These are phyloP conservation scores for Umbelopsis sp. DNA, from an alignment of 371 early-diverging fungal genomes.

Conservation along the genomic window DNA sequence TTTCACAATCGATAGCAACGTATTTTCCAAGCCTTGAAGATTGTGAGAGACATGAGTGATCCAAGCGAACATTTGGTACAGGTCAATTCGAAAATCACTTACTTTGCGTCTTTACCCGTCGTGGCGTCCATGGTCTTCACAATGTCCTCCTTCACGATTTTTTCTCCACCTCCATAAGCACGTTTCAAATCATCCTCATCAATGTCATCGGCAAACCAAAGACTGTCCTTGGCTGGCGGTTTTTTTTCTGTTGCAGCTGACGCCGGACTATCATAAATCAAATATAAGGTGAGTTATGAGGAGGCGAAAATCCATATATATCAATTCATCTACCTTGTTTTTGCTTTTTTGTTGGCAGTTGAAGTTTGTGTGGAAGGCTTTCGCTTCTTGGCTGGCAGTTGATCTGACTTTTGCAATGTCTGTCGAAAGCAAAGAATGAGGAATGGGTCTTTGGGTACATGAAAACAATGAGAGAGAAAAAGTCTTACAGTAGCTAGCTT, in stretches of 20 bases:
- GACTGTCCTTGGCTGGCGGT: slow-evolving; percentile 44
- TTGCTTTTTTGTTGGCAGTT: not conserved
- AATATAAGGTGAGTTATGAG: not conserved
- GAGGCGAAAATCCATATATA: too few relatives aligned
- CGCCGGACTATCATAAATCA: not conserved
- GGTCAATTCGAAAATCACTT: slow-evolving; percentile 17
- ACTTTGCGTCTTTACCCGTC: slow-evolving; percentile 49
- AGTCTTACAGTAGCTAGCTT: slow-evolving; percentile 39
- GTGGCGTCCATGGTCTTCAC: slow-evolving; percentile 42
- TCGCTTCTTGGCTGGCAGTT: slow-evolving; percentile 22
- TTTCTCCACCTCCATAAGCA: slow-evolving; percentile 46
- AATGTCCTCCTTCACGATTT: slow-evolving; percentile 28
- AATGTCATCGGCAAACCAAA: slow-evolving; percentile 67
- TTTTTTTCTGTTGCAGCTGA: slow-evolving; percentile 24
- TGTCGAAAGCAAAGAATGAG: slow-evolving; percentile 6
- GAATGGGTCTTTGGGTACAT: not conserved
- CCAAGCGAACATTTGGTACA: too few relatives aligned
- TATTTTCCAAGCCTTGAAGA: slow-evolving; percentile 70
- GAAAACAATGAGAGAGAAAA: not conserved
- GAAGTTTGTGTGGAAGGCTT: slow-evolving; percentile 24
- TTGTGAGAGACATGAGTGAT: too few relatives aligned
- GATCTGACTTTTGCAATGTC: slow-evolving; percentile 21
- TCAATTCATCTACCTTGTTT: slow-evolving; percentile 11
- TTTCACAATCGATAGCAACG: slow-evolving; percentile 97
- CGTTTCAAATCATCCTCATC: slow-evolving; percentile 52